A percentile compares a stretch with the other conserved stretches of the same genome.
Conservation (phyloP, 1,139 yeast genomes). For the Yamadazyma buinensis region DNA sequence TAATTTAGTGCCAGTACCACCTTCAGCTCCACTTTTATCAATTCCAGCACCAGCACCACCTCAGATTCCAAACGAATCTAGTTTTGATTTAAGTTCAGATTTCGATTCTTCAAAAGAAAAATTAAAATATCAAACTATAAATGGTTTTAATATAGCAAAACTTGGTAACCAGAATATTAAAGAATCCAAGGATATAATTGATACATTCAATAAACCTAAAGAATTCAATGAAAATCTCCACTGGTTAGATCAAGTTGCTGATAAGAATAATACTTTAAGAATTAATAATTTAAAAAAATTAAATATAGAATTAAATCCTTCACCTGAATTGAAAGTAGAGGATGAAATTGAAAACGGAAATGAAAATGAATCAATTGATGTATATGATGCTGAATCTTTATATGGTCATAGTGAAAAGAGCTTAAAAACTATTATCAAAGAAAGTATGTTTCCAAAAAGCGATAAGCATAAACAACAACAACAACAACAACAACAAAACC, state of each 20-base stretch:
- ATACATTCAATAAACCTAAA: too few species aligned
- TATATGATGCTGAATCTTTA: too few species aligned
- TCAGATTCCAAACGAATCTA: background rate
- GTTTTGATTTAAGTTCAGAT: background rate
- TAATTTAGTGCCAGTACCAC: too few species aligned
- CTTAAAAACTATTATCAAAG: too few species aligned
- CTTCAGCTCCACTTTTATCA: too few species aligned
- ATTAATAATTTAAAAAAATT: background rate
- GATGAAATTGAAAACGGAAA: background rate
- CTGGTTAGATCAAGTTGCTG: constrained; percentile 9
- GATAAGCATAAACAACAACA: too few species aligned
- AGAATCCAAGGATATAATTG: too few species aligned
- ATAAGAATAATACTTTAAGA: constrained; percentile 4
- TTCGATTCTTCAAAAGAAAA: background rate
- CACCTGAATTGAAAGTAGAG: background rate
- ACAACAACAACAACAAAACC: too few species aligned
- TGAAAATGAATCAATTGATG: background rate
- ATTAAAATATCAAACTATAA: background rate
- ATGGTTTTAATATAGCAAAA: background rate
- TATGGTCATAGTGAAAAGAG: too few species aligned
- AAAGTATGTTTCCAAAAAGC: too few species aligned
- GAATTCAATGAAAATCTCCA: constrained; percentile 1
- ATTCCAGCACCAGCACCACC: too few species aligned
- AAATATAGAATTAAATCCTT: background rate
- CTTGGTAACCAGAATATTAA: too few species aligned